Evolutionary conservation across 2,329 filamentous ascomycete genomes (phyloP), one percentile per base, ranked within the genome.

Genomic region (Curvularia lunata): DNA sequence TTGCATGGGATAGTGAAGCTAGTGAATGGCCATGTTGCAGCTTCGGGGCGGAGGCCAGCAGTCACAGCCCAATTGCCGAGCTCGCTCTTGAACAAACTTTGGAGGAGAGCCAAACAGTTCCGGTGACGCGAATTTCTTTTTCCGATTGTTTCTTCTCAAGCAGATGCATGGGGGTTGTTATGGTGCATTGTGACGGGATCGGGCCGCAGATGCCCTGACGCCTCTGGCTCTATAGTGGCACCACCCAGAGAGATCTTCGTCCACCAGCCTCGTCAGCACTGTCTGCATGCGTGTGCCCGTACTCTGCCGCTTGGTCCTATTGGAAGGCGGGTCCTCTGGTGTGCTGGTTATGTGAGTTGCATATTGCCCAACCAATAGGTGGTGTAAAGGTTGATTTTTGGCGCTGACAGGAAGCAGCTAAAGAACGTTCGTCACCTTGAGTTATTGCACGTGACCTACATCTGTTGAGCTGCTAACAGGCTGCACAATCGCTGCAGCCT

Each of bases 191-290:
- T 30, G 25, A 38, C 38, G 45, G 50, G 34, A 34, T 40, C 51
- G 51, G 51, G 25, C 42, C 51, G 51, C 42, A 32, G 51, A 16
- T 48, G n/a, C 16, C 16, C 50, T 23, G 51, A 32, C 23, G 10
- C 46, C 25, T 23, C 41, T 27, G 6, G 19, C 25, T 19, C 42
- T 8, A n/a, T 46, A 25, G 16, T 12, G 10, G 47, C 30, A 21
- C 23, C n/a, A 48, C 10, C 23, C 3, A 6, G 13, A 6, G 13
- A 23, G 19, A 34, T 25, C 30, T 48, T 27, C 32, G 27, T 6
- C 32, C 32, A 27, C 16, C 32, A 27, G 10, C 21, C 47, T 49
- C 32, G 32, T 27, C 32, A 16, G 21, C 47, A 5, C 13, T 23
- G 13, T 49, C 32, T 38, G 18, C 45, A 47, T 34, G 45, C 18